phyloP scores from a whole-genome alignment of 495 filamentous ascomycete species.

The Polyplosphaeria fusca region DNA sequence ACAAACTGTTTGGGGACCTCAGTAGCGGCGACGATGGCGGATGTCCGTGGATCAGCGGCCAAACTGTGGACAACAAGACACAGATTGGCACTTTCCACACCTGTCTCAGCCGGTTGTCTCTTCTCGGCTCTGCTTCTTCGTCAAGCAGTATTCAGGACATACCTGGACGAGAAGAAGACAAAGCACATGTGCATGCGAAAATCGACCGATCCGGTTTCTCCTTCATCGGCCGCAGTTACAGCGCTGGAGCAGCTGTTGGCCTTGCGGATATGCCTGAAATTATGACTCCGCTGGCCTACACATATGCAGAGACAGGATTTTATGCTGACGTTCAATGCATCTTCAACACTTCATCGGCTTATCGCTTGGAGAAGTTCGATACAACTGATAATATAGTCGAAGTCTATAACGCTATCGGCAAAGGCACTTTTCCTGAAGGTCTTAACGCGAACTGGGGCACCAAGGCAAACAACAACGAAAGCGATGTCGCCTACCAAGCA shows the following conservation, averaged over 20 bases:
- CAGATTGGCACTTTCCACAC: neutral
- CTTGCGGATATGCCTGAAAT: neutral
- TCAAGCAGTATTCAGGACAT: neutral
- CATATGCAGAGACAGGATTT: neutral
- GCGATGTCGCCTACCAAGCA: neutral
- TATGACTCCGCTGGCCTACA: neutral
- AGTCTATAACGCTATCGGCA: neutral
- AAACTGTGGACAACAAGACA: neutral
- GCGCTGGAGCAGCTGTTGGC: neutral
- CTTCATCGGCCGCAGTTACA: slow-evolving; percentile 5
- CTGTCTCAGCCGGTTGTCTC: neutral
- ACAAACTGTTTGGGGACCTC: neutral
- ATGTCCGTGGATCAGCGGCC: neutral
- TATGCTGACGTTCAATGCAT: neutral
- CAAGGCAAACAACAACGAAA: too few relatives aligned
- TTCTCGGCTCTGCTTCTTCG: neutral
- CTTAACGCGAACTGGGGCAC: too few relatives aligned
- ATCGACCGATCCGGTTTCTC: slow-evolving; percentile 1
- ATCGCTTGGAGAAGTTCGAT: neutral
- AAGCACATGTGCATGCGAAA: slow-evolving; percentile 1
- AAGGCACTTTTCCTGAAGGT: neutral
- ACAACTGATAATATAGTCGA: neutral
- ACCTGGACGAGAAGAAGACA: neutral
- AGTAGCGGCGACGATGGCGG: neutral
- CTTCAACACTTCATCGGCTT: neutral